Evolutionary conservation across 2,329 filamentous ascomycete genomes (phyloP).

Genomic region (Fonsecaea pedrosoi): DNA sequence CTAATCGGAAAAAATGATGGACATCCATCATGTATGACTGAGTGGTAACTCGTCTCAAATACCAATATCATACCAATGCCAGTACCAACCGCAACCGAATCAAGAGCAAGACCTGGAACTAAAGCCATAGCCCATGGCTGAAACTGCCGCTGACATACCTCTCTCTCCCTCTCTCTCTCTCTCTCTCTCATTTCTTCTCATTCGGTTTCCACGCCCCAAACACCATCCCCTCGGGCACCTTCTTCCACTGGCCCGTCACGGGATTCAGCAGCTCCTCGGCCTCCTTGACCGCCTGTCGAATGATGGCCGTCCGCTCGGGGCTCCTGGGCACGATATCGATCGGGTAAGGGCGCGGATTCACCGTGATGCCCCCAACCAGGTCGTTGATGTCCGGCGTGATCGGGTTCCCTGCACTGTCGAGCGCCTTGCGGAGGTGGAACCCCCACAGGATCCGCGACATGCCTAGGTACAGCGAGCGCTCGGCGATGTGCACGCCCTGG

Average conservation of each 20-base stretch:
- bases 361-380: not conserved
- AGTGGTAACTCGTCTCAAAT: no score
- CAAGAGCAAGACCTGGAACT: no score
- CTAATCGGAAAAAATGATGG: no score
- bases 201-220: conserved; percentile 17
- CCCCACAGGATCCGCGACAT: conserved; percentile 44
- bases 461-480: conserved; percentile 42
- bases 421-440: conserved; percentile 40
- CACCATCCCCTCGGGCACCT: conserved; percentile 35
- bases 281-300: conserved; percentile 11
- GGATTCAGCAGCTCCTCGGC: conserved; percentile 37
- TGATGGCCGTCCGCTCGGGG: conserved; percentile 10
- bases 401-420: conserved; percentile 21
- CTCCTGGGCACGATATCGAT: conserved; percentile 22
- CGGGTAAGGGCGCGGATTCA: not conserved
- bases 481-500: conserved; percentile 46
- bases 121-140: no score
- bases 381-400: conserved; percentile 31
- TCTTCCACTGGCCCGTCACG: conserved; percentile 43
- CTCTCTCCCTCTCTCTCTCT: no score
- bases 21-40: no score
- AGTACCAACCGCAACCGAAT: no score
- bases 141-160: no score
- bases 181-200: not conserved
- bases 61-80: no score